These are phyloP conservation scores for Erythrophleum ivorense DNA, from an alignment of 331 rosid genomes.

Conservation along the genomic window DNA sequence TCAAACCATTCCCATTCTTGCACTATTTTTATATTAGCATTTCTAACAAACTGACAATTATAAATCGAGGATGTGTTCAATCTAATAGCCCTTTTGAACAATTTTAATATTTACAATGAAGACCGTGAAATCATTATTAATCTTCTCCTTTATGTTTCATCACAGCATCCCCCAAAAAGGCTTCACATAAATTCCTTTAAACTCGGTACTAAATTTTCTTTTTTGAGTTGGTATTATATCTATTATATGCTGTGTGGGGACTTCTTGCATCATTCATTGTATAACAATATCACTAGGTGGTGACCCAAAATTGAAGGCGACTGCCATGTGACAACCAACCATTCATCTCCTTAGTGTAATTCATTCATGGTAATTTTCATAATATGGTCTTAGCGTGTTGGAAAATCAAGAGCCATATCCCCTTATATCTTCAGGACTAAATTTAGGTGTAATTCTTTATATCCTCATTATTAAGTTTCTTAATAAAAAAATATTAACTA, in stretches of 20 bases:
- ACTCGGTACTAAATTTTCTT: not conserved
- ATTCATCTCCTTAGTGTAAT: constrained; percentile 33
- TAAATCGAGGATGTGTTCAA: constrained; percentile 14
- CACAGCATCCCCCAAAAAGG: not conserved
- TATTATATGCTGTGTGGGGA: constrained; percentile 25
- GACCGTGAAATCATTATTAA: not conserved
- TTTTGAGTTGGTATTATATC: not conserved
- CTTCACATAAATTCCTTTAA: constrained; percentile 8
- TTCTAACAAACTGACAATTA: constrained; percentile 44
- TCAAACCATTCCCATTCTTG: constrained; percentile 33
- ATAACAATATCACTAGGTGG: constrained; percentile 26
- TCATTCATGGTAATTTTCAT: constrained; percentile 29
- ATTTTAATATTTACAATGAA: not conserved
- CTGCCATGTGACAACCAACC: constrained; percentile 50
- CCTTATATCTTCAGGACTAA: too few species aligned
- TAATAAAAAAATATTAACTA: too few species aligned
- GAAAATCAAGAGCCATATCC: too few species aligned
- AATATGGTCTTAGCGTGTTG: too few species aligned
- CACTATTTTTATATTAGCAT: constrained; percentile 26
- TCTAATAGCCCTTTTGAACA: constrained; percentile 31
- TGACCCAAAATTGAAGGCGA: constrained; percentile 53
- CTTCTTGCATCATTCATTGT: constrained; percentile 36
- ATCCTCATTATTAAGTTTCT: too few species aligned
- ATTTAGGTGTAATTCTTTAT: too few species aligned
- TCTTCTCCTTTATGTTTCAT: constrained; percentile 23